Base-by-base conservation (phyloP, 192 early-diverging fungal species). In the Lobosporangium transversale region DNA sequence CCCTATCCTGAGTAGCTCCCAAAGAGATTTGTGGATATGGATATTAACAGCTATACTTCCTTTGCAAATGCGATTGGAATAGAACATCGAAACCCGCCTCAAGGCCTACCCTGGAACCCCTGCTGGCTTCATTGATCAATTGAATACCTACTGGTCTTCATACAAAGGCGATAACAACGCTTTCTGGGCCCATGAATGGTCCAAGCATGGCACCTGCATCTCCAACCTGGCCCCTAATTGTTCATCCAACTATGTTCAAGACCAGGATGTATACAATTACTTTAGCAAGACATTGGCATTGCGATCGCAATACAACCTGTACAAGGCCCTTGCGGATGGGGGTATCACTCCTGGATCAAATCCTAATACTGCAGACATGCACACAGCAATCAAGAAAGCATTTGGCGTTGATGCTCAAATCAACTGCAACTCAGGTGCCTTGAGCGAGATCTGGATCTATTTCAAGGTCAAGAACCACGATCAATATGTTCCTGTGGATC, bases 171-270 rank as follows among this genome's bases (percentile, higher is more conserved):
- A 91, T 83, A 89, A 95, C 79, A 89, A 93, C 80, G 85, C 78
- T 79, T 91, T 94, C 79, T 92, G 90, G 90, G 68, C 87, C n/a
- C 91, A 94, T 64, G 93, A 94, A 55, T 94, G 89, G 89, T 79
- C 71, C 79, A 94, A 94, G 84, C 93, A 94, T 67, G 92, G 91
- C 20, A 92, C 89, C 10, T 94, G 93, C 65, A 84, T 92, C 17
- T 82, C 85, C 0, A 92, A 86, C 18, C 70, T 92, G 50, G 81
- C 84, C 17, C 91, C 91, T 20, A 21, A 50, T 9, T 94, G 93
- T 81, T 84, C 83, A 51, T 70, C 42, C 6, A 45, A 26, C 27
- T 88, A 82, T 20, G 52, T 27, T 20, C 61, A 78, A 42, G 62
- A 86, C 52, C 75, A 89, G 33, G 90, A 89, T 55, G 84, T 89